A percentile compares a stretch with the other conserved stretches of the same genome.
Evolutionary conservation across 768 basidiomycete genomes (phyloP).

Genomic region (Auricularia heimuer): DNA sequence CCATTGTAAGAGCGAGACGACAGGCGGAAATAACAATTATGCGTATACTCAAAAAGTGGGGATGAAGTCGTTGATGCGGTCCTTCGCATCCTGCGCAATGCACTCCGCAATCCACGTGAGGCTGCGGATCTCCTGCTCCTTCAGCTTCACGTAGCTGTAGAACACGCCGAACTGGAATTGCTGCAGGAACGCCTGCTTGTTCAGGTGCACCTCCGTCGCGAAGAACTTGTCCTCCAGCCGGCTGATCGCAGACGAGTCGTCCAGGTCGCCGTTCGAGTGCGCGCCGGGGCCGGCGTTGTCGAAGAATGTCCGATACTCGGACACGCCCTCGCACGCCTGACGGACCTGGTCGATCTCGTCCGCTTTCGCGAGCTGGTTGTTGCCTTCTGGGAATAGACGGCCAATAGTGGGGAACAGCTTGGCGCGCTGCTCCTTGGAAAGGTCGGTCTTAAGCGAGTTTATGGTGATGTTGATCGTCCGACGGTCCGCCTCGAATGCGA

Average conservation of each 20-base stretch:
- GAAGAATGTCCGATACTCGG: conserved; percentile 90
- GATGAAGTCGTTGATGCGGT: conserved; percentile 93
- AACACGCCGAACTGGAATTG: conserved; percentile 94
- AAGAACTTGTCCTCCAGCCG: conserved; percentile 93
- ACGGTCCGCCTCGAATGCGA: conserved; percentile 94
- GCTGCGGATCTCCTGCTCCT: conserved; percentile 85
- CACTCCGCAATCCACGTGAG: conserved; percentile 95
- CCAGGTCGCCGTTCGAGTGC: conserved; percentile 24
- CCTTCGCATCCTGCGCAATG: conserved; percentile 92
- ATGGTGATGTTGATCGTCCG: conserved; percentile 97
- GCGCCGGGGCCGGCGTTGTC: conserved; percentile 35
- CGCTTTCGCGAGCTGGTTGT: conserved; percentile 85
- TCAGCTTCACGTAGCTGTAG: conserved; percentile 84
- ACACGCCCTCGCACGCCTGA: conserved; percentile 72
- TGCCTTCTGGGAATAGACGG: conserved; percentile 88
- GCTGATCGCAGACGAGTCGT: conserved; percentile 41
- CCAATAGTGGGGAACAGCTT: conserved; percentile 92
- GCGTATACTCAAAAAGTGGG: conserved; percentile 57
- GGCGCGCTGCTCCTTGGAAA: conserved; percentile 90
- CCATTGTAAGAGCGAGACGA: too few species aligned
- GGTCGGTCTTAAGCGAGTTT: conserved; percentile 94
- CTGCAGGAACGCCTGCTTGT: conserved; percentile 92
- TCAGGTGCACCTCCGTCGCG: conserved; percentile 82
- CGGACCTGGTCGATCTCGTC: conserved; percentile 94
- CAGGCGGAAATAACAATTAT: neutral